Evolutionary conservation across 1,284 basidiomycete species (phyloP), one percentile per base, ranked within the genome.

Genomic region (Ustilago xerochloae): DNA sequence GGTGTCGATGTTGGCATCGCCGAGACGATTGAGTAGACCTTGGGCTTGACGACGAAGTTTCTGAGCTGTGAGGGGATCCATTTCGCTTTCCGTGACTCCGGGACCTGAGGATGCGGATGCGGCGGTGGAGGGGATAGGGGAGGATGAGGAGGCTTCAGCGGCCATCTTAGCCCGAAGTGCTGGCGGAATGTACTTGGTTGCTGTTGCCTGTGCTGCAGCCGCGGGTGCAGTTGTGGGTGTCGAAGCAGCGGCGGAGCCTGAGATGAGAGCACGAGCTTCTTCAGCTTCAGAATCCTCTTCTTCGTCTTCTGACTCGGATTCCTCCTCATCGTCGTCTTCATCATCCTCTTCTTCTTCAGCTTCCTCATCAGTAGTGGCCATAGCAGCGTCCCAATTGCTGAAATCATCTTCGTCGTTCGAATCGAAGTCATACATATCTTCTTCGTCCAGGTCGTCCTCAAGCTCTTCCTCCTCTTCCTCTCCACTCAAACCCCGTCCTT

Each of bases 1-100:
- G 0, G 89, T 88, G 9, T 89, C 88, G 62, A 98, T 90, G 79
- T 98, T 98, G 84, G 91, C 92, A 84, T 97, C 95, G 77, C 91
- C 87, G 62, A 81, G 93, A 90, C 92, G 89, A 85, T 97, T 97
- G 50, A 97, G 87, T 9, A 93, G 86, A 83, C 95, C 94, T 85
- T 97, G 94, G 13, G 93, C 86, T 77, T 92, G 92, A 54, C 91
- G 89, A 7, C 87, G 89, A 22, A 97, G 87, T 84, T 92, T 93
- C 86, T 88, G 55, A 84, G 86, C 62, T 87, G 32, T 73, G 24
- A 69, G 28, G 10, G 63, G 55, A 24, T 64, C 62, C 60, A 69
- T 69, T 87, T 33, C 79, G 15, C 29, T 13, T 7, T 64, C 58
- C n/a, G 9, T 48, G 10, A 49, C 29, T 28, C 43, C 49, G 2